Percentiles rank a stretch among this genome's conserved stretches.
These are phyloP conservation scores for Apophysomyces ossiformis DNA, from an alignment of 371 early-diverging fungal species.

Conservation along the genomic window DNA sequence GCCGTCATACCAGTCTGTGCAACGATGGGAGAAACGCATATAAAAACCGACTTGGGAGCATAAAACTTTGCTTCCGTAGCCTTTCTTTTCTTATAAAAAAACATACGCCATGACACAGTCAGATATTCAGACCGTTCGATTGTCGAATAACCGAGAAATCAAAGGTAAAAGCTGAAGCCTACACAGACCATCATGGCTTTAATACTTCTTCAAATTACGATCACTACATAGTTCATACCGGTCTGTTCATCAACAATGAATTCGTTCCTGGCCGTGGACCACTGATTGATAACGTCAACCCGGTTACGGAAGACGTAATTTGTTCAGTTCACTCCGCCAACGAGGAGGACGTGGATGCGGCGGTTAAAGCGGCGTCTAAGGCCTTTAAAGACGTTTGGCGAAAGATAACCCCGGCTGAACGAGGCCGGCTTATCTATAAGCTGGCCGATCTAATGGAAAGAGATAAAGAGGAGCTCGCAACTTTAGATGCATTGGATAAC, in stretches of 20 bases:
- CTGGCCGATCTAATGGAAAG: conserved; percentile 79
- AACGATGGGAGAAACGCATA: too few relatives aligned
- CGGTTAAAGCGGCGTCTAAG: conserved; percentile 74
- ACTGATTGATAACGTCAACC: conserved; percentile 64
- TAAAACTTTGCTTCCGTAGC: background rate
- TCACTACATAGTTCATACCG: conserved; percentile 39
- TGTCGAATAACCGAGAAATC: conserved; percentile 25
- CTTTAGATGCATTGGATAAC: conserved; percentile 82
- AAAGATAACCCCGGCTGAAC: conserved; percentile 59
- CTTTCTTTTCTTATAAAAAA: background rate
- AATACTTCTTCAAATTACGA: too few relatives aligned
- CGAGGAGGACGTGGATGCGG: conserved; percentile 74
- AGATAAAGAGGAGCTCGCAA: conserved; percentile 72
- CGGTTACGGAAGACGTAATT: conserved; percentile 74
- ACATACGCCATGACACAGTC: conserved; percentile 17
- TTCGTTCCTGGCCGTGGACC: conserved; percentile 71
- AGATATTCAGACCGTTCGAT: conserved; percentile 29
- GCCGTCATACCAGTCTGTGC: too few relatives aligned
- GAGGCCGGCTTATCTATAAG: conserved; percentile 50
- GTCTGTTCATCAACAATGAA: conserved; percentile 77
- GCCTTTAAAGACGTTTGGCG: conserved; percentile 75
- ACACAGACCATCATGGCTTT: background rate
- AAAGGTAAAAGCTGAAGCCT: conserved; percentile 17
- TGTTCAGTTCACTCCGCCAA: conserved; percentile 75
- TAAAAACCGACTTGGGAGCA: conserved; percentile 3